A percentile compares a stretch with the other conserved stretches of the same genome.
Evolutionary conservation across 2,329 filamentous ascomycete genomes (phyloP).

Genomic region (Cordyceps cateniannulata): DNA sequence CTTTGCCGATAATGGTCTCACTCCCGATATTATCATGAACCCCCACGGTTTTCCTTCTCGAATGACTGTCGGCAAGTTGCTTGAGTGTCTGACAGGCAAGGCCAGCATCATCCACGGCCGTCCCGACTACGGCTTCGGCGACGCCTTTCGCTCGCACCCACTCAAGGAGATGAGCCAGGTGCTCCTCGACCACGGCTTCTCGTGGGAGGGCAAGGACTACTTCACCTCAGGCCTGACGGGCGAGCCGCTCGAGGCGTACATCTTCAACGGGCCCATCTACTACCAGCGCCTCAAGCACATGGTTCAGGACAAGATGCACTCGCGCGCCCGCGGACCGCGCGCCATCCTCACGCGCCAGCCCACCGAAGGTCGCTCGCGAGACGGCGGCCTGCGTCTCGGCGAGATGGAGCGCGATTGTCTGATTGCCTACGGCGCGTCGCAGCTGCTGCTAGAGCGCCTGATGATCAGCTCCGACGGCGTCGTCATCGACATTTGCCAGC

Average conservation of each 20-base stretch:
- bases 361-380: conserved; percentile 87
- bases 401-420: conserved; percentile 99
- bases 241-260: conserved; percentile 87
- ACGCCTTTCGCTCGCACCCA: conserved; percentile 77
- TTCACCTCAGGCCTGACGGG: conserved; percentile 93
- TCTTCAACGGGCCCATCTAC: conserved; percentile 98
- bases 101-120: conserved; percentile 80
- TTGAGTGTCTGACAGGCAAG: conserved; percentile 92
- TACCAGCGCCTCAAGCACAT: conserved; percentile 99
- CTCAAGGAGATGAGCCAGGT: conserved; percentile 85
- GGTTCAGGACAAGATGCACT: conserved; percentile 99
- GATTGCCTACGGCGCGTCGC: conserved; percentile 92
- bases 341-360: conserved; percentile 93
- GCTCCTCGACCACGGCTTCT: conserved; percentile 83
- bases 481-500: conserved; percentile 87
- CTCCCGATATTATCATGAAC: conserved; percentile 99
- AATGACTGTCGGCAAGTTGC: conserved; percentile 98
- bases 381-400: conserved; percentile 86
- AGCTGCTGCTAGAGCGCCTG: conserved; percentile 83
- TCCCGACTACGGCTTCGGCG: conserved; percentile 74
- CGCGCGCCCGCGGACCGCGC: conserved; percentile 79
- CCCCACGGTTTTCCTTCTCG: conserved; percentile 98
- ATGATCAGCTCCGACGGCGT: conserved; percentile 94
- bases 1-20: conserved; percentile 83
- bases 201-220: conserved; percentile 95